Evolutionary conservation across 345 rosid species (phyloP).

Genomic region (Moricandia moricandioides): DNA sequence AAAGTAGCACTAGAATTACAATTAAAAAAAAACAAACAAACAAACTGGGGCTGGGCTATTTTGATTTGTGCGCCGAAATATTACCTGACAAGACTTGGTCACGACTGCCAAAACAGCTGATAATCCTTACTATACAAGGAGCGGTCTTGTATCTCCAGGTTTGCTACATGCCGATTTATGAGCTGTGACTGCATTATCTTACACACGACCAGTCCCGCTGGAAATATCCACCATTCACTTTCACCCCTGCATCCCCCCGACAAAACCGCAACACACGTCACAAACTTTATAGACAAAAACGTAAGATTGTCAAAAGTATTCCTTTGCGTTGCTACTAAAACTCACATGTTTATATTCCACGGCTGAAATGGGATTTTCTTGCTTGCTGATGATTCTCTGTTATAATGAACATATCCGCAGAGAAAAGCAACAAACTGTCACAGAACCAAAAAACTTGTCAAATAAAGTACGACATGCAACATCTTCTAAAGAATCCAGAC

Average conservation of each 20-base stretch:
- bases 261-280: conserved; percentile 3
- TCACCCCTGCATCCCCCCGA: conserved; percentile 76
- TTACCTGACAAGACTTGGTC: conserved; percentile 37
- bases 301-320: neutral
- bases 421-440: conserved; percentile 79
- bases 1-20: conserved; percentile 34
- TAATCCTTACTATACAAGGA: conserved; percentile 86
- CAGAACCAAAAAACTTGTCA: conserved; percentile 31
- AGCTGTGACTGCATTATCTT: conserved; percentile 90
- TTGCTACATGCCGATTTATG: conserved; percentile 90
- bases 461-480: conserved; percentile 9
- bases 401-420: conserved; percentile 87
- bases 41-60: conserved; percentile 8
- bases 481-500: conserved; percentile 5
- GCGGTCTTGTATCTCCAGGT: conserved; percentile 98
- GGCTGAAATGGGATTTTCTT: conserved; percentile 73
- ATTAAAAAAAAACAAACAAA: too few species aligned
- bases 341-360: conserved; percentile 99
- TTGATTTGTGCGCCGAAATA: conserved; percentile 14
- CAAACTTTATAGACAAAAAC: conserved; percentile 1
- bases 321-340: conserved; percentile 7
- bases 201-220: conserved; percentile 83
- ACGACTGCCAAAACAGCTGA: conserved; percentile 96
- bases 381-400: conserved; percentile 58
- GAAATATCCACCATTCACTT: conserved; percentile 99